Percentiles rank a stretch among this genome's conserved stretches.
Conservation (phyloP, 1,284 basidiomycete genomes). For the Ustilago xerochloae region DNA sequence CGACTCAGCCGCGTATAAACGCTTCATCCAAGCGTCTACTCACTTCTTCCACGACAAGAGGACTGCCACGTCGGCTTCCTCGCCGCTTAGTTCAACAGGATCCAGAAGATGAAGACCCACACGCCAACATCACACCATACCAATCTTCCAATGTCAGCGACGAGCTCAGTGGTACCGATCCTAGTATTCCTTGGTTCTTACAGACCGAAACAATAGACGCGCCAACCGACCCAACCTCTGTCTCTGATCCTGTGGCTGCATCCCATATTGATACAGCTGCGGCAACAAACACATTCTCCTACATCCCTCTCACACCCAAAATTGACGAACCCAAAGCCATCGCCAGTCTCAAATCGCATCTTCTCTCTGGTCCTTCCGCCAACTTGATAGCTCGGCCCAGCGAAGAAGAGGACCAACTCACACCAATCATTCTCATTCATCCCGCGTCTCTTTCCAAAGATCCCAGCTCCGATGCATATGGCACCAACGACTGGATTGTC, state of each 20-base stretch:
- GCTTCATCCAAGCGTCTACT: slow-evolving; percentile 8
- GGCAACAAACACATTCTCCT: slow-evolving; percentile 26
- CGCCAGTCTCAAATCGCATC: slow-evolving; percentile 40
- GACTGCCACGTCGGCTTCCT: slow-evolving; percentile 25
- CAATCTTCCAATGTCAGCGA: slow-evolving; percentile 24
- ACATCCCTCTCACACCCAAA: slow-evolving; percentile 27
- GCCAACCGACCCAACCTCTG: slow-evolving; percentile 7
- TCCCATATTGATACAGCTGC: not conserved
- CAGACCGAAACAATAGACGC: slow-evolving; percentile 51
- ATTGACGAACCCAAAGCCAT: slow-evolving; percentile 46
- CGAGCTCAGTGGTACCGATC: slow-evolving; percentile 46
- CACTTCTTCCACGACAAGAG: slow-evolving; percentile 7
- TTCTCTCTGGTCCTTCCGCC: slow-evolving; percentile 43
- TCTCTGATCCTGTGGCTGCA: not conserved
- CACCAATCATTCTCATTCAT: slow-evolving; percentile 54
- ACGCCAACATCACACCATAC: not conserved
- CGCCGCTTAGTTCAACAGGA: slow-evolving; percentile 2
- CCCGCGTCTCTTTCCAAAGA: slow-evolving; percentile 51
- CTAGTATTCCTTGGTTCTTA: slow-evolving; percentile 58
- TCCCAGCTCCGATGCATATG: slow-evolving; percentile 33
- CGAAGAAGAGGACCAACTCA: slow-evolving; percentile 38
- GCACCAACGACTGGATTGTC: slow-evolving; percentile 61
- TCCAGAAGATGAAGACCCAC: not conserved
- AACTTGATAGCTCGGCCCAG: slow-evolving; percentile 51
- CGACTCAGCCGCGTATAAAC: not conserved